Conservation (phyloP, 345 rosid genomes). For the Gossypium thurberi region DNA sequence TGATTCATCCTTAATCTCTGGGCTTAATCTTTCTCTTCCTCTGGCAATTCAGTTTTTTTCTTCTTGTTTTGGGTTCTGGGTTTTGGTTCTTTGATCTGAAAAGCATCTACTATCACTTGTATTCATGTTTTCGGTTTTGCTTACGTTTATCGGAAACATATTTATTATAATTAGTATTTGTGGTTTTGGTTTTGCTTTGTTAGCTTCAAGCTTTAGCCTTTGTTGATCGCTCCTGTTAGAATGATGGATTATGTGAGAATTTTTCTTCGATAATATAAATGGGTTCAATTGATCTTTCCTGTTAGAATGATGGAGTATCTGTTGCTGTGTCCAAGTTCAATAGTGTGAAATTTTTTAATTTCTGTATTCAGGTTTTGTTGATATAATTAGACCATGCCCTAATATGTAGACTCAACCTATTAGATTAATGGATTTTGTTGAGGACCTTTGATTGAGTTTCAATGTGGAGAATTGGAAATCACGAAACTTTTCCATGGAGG, state of each 20-base stretch:
- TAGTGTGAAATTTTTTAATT: neutral
- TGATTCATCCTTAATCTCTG: neutral
- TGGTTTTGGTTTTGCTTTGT: neutral
- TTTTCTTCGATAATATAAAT: neutral
- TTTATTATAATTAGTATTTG: neutral
- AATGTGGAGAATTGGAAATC: neutral
- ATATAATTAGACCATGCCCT: neutral
- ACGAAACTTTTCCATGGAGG: neutral
- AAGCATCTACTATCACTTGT: neutral
- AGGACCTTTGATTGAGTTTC: conserved; percentile 3
- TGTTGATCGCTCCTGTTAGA: neutral
- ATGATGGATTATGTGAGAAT: neutral
- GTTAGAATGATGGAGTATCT: too few relatives aligned
- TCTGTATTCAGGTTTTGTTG: neutral
- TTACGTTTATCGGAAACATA: neutral
- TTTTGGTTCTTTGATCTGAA: neutral
- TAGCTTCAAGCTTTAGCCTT: neutral
- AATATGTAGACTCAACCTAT: neutral
- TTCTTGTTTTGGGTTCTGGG: conserved; percentile 17
- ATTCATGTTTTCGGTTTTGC: neutral
- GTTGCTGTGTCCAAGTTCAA: neutral
- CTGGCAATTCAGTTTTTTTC: neutral
- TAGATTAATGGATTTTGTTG: neutral
- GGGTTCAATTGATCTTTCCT: neutral
- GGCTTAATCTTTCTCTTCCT: neutral